A percentile compares a stretch with the other conserved stretches of the same genome.
These are phyloP conservation scores for Russula vinacea DNA, from an alignment of 768 basidiomycete species.

Conservation along the genomic window DNA sequence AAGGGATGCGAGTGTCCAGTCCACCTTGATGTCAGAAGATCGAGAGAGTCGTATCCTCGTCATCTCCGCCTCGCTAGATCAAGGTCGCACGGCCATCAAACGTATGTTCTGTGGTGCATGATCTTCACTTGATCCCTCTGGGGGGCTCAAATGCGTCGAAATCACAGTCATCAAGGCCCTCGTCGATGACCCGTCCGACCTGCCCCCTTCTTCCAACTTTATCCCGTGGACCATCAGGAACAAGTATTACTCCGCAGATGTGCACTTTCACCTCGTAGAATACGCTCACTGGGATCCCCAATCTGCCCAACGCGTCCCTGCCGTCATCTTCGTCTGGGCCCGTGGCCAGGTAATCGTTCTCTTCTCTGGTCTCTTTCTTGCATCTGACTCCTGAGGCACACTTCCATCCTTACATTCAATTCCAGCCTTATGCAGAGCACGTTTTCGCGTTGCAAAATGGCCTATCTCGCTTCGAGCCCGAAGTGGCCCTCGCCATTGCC, in stretches of 20 bases:
- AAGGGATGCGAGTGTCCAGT: background rate
- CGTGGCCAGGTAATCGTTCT: slow-evolving; percentile 53
- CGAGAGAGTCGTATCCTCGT: slow-evolving; percentile 30
- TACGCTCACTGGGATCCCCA: slow-evolving; percentile 45
- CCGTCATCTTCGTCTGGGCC: slow-evolving; percentile 70
- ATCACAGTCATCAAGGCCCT: slow-evolving; percentile 30
- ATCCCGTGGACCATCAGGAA: slow-evolving; percentile 76
- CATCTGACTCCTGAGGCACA: background rate
- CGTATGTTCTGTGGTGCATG: slow-evolving; percentile 28
- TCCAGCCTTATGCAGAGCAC: slow-evolving; percentile 57
- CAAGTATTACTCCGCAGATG: slow-evolving; percentile 76
- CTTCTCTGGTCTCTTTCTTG: background rate
- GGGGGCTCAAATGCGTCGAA: slow-evolving; percentile 7
- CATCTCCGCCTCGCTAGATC: slow-evolving; percentile 32
- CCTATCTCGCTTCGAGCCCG: slow-evolving; percentile 54
- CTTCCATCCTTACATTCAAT: background rate
- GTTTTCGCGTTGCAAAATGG: slow-evolving; percentile 48
- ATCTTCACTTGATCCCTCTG: background rate
- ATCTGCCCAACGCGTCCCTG: slow-evolving; percentile 53
- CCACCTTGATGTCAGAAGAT: slow-evolving; percentile 11
- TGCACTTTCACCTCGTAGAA: slow-evolving; percentile 60
- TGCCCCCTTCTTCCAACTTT: slow-evolving; percentile 7
- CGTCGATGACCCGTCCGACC: slow-evolving; percentile 14
- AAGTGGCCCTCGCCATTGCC: slow-evolving; percentile 71
- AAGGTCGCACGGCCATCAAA: slow-evolving; percentile 32